Evolutionary conservation across 768 basidiomycete species (phyloP).

Genomic region (Auriscalpium orientale): DNA sequence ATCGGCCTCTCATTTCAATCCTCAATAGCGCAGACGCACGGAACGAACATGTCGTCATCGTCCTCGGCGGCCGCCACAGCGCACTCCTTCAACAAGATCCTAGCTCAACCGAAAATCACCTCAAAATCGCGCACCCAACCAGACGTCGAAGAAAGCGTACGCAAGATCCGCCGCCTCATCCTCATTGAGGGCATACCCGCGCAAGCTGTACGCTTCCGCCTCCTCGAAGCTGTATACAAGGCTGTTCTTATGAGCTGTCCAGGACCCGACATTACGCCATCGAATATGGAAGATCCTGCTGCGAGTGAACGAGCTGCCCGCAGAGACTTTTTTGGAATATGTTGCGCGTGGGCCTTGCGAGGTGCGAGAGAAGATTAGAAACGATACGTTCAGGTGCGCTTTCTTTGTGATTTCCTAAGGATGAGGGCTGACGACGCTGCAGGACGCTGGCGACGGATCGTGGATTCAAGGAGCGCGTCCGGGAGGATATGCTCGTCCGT

Average conservation of each 20-base stretch:
- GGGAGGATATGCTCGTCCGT: constrained; percentile 94
- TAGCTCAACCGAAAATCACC: constrained; percentile 58
- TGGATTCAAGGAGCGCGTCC: constrained; percentile 95
- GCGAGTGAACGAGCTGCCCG: constrained; percentile 70
- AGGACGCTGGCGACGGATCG: constrained; percentile 94
- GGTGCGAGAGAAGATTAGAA: constrained; percentile 87
- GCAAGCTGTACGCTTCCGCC: constrained; percentile 43
- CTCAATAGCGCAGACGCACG: too few species aligned
- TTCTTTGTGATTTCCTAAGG: neutral
- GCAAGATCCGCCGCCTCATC: constrained; percentile 79
- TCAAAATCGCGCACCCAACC: constrained; percentile 57
- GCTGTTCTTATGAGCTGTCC: neutral
- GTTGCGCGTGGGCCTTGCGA: constrained; percentile 80
- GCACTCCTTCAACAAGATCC: constrained; percentile 75
- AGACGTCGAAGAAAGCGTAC: constrained; percentile 76
- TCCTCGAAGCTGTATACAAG: neutral
- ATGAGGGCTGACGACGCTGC: neutral
- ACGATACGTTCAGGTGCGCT: constrained; percentile 86
- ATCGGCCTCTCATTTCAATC: too few species aligned
- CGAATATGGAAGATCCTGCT: constrained; percentile 94
- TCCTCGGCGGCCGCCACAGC: constrained; percentile 33
- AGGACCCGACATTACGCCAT: constrained; percentile 83
- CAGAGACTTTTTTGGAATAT: constrained; percentile 68
- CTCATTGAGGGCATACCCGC: constrained; percentile 89
- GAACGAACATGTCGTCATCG: constrained; percentile 9